Conservation (phyloP, 2,329 filamentous ascomycete species). For the Neonectria faginata region DNA sequence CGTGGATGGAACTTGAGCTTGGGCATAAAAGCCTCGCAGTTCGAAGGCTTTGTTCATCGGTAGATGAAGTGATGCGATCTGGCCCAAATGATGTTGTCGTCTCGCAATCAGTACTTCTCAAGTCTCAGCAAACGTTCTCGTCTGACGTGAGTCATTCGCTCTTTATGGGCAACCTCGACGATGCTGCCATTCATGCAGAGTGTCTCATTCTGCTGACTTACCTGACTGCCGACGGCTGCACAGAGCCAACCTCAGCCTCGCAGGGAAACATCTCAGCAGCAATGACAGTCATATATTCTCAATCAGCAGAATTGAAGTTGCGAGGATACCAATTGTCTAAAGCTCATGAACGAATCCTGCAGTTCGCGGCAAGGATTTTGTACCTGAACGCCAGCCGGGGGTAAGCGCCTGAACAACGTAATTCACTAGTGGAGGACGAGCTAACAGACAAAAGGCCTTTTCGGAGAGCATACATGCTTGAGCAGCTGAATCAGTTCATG, state of each 20-base stretch:
- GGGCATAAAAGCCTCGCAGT: conserved; percentile 51
- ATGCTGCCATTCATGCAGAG: conserved; percentile 69
- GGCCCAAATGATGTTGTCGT: conserved; percentile 34
- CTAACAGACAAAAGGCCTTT: conserved; percentile 64
- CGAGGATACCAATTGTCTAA: conserved; percentile 50
- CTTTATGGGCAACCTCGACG: conserved; percentile 58
- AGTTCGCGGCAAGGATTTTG: conserved; percentile 75
- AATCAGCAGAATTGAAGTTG: conserved; percentile 57
- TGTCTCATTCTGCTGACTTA: conserved; percentile 76
- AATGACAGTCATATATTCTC: conserved; percentile 55
- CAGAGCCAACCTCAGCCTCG: conserved; percentile 56
- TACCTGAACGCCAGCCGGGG: conserved; percentile 72
- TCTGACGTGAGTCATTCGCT: conserved; percentile 68
- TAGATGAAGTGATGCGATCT: conserved; percentile 47
- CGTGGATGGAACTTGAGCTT: conserved; percentile 72
- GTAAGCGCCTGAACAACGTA: conserved; percentile 49
- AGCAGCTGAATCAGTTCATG: conserved; percentile 71
- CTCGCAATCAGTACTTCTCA: conserved; percentile 61
- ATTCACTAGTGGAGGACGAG: not conserved
- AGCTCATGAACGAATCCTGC: conserved; percentile 73
- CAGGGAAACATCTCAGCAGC: conserved; percentile 70
- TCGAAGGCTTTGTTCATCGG: conserved; percentile 55
- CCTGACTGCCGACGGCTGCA: conserved; percentile 59
- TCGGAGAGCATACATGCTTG: conserved; percentile 73
- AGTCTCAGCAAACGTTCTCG: conserved; percentile 63